phyloP scores from a whole-genome alignment of 176 grass and related monocot species.

The Lolium multiflorum region DNA sequence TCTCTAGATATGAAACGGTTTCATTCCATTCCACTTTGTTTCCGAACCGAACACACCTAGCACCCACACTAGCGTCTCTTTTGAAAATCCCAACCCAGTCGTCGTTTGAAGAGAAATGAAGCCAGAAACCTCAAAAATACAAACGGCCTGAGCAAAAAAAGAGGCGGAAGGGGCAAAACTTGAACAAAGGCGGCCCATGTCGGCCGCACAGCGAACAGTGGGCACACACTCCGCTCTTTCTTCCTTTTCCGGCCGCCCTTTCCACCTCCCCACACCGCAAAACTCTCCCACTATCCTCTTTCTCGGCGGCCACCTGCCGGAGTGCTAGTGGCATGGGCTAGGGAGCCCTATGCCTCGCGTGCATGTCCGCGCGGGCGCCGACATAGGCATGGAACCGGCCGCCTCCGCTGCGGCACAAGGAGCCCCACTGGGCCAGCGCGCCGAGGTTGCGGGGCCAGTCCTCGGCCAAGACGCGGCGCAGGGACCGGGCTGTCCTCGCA shows the following conservation, averaged over 20 bases:
- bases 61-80: too few relatives aligned
- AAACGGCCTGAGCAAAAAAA: too few relatives aligned
- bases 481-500: not conserved
- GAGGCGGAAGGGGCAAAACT: not conserved
- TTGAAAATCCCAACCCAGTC: too few relatives aligned
- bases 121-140: too few relatives aligned
- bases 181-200: not conserved
- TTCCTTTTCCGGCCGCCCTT: not conserved
- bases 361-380: constrained; percentile 22
- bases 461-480: constrained; percentile 29
- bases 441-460: constrained; percentile 42
- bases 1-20: too few relatives aligned
- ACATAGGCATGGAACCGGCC: constrained; percentile 39
- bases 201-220: not conserved
- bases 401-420: not conserved
- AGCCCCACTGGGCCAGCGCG: constrained; percentile 30
- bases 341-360: not conserved
- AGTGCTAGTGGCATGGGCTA: not conserved
- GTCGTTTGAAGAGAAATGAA: too few relatives aligned
- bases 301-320: not conserved
- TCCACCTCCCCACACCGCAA: constrained; percentile 5
- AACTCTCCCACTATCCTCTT: constrained; percentile 1
- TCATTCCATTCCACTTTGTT: too few relatives aligned
- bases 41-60: too few relatives aligned
- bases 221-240: not conserved